These are phyloP conservation scores for Asterochloris sp. DNA, from an alignment of 139 green algal species.

Conservation along the genomic window DNA sequence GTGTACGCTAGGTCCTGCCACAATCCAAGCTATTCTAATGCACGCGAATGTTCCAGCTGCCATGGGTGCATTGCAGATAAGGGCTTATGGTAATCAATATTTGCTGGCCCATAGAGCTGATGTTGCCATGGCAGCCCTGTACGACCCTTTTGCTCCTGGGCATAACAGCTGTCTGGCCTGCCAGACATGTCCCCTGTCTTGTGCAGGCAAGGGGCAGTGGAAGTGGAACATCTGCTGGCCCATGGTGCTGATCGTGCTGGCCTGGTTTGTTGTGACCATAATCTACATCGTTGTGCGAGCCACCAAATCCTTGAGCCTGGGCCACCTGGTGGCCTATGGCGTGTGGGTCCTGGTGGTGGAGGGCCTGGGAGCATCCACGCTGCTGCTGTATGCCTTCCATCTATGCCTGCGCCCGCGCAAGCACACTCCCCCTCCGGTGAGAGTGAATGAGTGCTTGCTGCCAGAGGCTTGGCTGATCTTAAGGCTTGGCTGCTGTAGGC, in stretches of 20 bases:
- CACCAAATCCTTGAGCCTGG: constrained; percentile 11
- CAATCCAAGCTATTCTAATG: no score
- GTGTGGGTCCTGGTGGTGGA: constrained; percentile 17
- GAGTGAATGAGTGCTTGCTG: no score
- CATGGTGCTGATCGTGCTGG: constrained; percentile 1
- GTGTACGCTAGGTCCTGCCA: no score
- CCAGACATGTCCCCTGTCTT: background rate
- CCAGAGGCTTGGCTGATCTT: no score
- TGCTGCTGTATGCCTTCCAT: constrained; percentile 7
- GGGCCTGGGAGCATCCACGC: constrained; percentile 4
- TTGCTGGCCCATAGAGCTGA: no score
- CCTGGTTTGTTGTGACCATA: constrained; percentile 12
- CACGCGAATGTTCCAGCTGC: no score
- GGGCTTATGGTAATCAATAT: no score
- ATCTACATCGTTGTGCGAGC: constrained; percentile 18
- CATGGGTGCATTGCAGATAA: no score
- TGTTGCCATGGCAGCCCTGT: background rate
- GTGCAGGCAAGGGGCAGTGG: constrained; percentile 6
- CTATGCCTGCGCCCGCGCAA: constrained; percentile 8
- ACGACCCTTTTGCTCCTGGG: background rate
- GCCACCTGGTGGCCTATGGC: constrained; percentile 1
- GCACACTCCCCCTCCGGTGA: background rate
- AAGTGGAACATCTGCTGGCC: constrained; percentile 11
- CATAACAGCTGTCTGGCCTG: background rate
- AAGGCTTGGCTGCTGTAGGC: no score